phyloP scores from a whole-genome alignment of 768 basidiomycete genomes.

The Lactarius hatsudake region DNA sequence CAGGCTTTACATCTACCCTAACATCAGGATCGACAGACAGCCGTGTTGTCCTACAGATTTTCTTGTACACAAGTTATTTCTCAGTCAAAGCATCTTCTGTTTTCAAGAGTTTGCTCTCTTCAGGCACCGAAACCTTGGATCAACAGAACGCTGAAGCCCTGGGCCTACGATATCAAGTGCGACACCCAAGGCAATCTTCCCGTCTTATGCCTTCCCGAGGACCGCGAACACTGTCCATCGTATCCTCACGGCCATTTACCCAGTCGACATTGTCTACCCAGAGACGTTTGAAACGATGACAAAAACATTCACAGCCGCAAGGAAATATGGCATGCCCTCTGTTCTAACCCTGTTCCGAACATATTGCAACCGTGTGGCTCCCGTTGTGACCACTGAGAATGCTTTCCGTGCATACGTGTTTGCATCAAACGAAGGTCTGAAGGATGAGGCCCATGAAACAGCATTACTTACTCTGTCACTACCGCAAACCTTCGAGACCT shows the following conservation, averaged over 20 bases:
- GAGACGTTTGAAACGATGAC: slow-evolving; percentile 3
- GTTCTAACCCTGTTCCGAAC: slow-evolving; percentile 3
- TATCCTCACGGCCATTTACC: slow-evolving; percentile 20
- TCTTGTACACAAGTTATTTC: slow-evolving; percentile 12
- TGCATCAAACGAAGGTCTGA: slow-evolving; percentile 7
- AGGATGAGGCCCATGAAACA: slow-evolving; percentile 7
- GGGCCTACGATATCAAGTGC: not conserved
- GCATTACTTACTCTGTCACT: slow-evolving; percentile 3
- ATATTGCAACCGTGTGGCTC: slow-evolving; percentile 2
- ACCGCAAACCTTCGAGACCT: not conserved
- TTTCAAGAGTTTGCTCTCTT: slow-evolving; percentile 13
- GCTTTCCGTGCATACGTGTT: slow-evolving; percentile 11
- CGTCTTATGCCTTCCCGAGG: slow-evolving; percentile 5
- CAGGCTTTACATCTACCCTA: not conserved
- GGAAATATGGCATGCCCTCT: slow-evolving; percentile 10
- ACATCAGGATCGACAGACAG: not conserved
- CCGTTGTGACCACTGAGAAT: slow-evolving; percentile 5
- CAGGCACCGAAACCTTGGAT: not conserved
- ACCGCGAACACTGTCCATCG: slow-evolving; percentile 15
- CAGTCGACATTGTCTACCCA: slow-evolving; percentile 11
- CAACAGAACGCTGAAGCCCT: not conserved
- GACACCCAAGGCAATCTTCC: slow-evolving; percentile 1
- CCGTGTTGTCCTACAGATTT: not conserved
- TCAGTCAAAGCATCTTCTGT: slow-evolving; percentile 16
- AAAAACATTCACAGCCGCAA: slow-evolving; percentile 3